A percentile compares a stretch with the other conserved stretches of the same genome.
Conservation (phyloP, 441 rosid genomes). For the Melianthus villosus region DNA sequence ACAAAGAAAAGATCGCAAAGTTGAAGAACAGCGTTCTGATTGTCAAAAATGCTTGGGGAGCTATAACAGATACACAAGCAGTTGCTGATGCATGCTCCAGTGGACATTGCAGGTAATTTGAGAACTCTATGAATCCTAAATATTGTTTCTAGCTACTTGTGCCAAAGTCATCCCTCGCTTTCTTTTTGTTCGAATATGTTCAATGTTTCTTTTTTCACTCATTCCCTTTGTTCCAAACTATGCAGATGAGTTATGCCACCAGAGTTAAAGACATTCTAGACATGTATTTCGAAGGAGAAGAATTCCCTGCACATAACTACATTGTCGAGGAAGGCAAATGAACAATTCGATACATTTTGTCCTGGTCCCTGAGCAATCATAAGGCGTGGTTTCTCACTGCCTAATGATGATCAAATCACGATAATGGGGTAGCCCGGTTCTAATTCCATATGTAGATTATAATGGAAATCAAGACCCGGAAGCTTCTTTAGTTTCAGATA, state of each 20-base stretch:
- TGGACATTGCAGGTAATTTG: slow-evolving; percentile 67
- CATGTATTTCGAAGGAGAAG: slow-evolving; percentile 76
- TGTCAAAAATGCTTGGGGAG: slow-evolving; percentile 92
- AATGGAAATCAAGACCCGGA: neutral
- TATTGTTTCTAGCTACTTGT: neutral
- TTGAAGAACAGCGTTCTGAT: slow-evolving; percentile 78
- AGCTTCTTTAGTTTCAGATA: neutral
- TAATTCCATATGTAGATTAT: neutral
- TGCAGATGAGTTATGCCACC: slow-evolving; percentile 73
- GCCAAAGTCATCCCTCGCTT: no score
- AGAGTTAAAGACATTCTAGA: slow-evolving; percentile 86
- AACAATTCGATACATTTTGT: slow-evolving; percentile 63
- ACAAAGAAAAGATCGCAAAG: slow-evolving; percentile 63
- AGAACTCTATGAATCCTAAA: neutral
- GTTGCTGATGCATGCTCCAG: slow-evolving; percentile 67
- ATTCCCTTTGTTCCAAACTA: slow-evolving; percentile 5
- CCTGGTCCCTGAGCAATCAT: no score
- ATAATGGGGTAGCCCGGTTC: neutral
- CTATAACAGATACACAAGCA: slow-evolving; percentile 85
- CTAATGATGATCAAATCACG: neutral
- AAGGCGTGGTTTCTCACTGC: neutral
- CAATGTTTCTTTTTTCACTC: neutral
- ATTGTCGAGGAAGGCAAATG: slow-evolving; percentile 71
- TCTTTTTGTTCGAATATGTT: neutral
- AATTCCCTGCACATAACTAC: slow-evolving; percentile 58